phyloP scores from a whole-genome alignment of 2,329 filamentous ascomycete genomes.

The Xylogone sp. region DNA sequence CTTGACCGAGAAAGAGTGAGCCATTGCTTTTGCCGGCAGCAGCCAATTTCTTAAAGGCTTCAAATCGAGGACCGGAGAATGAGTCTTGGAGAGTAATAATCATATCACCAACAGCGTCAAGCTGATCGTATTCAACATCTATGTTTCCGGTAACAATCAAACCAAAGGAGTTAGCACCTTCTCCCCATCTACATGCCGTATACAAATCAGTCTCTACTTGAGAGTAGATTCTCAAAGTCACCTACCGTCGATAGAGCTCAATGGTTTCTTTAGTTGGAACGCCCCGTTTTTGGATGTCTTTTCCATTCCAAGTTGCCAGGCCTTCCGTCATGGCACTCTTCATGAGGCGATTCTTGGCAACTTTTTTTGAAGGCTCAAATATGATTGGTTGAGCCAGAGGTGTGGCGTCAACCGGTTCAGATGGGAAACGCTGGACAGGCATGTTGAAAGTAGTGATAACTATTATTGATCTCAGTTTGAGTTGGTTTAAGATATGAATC shows the following conservation, averaged over 20 bases:
- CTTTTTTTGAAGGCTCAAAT: slow-evolving; percentile 48
- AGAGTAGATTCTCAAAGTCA: too few relatives aligned
- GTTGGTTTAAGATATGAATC: too few relatives aligned
- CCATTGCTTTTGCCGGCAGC: slow-evolving; percentile 51
- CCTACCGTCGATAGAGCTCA: slow-evolving; percentile 47
- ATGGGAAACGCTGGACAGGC: not conserved
- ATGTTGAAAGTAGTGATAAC: too few relatives aligned
- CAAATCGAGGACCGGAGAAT: slow-evolving; percentile 54
- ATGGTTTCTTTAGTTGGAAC: slow-evolving; percentile 49
- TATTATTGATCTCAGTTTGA: too few relatives aligned
- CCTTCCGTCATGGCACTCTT: slow-evolving; percentile 67
- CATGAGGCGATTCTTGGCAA: slow-evolving; percentile 61
- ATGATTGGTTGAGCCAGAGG: slow-evolving; percentile 42
- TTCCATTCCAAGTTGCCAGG: slow-evolving; percentile 56
- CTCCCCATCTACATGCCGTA: slow-evolving; percentile 53
- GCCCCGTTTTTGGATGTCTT: slow-evolving; percentile 47
- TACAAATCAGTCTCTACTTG: too few relatives aligned
- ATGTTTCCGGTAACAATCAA: slow-evolving; percentile 60
- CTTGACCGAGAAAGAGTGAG: slow-evolving; percentile 54
- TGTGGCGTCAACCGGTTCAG: slow-evolving; percentile 13
- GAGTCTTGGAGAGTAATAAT: slow-evolving; percentile 52
- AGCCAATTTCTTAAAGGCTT: slow-evolving; percentile 54
- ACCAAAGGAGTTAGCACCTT: slow-evolving; percentile 43
- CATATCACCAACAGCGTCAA: slow-evolving; percentile 52
- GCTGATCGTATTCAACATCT: slow-evolving; percentile 57